Base-by-base conservation (phyloP, 345 rosid species). In the Eutrema heterophyllum region DNA sequence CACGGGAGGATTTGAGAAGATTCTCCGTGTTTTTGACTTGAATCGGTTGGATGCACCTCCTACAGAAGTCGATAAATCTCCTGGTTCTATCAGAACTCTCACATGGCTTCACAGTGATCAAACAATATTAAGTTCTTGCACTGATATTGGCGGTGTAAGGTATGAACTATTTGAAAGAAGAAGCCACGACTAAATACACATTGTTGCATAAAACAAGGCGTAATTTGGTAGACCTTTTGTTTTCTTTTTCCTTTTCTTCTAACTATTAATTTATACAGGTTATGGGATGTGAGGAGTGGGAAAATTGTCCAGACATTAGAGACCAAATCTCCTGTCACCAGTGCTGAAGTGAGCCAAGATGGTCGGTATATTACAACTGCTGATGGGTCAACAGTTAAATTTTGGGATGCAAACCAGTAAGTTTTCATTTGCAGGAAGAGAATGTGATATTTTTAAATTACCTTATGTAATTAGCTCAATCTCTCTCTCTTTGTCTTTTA, bases 401-500 rank as follows among this genome's bases (percentile, higher is more conserved):
- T 95, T 75, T 95, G 97, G 97, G 99, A 95, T 57, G 97, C 99
- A 8, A 95, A 95, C 79, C 97, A 92, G 99, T 95, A 83, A 85
- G 97, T 86, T 71, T 30, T 77, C 45, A 16, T 21, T 55, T 30
- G 12, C 12, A 11, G 2, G 54, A 45, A 56, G 16, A 53, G 10
- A 45, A 38, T 36, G 30, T 0, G 2, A 45, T 66, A 0, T 13
- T 2, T 9, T 11, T 18, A 30, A 6, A 2, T 8, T 48, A 48
- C 26, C n/a, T 62, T 62, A 15, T 55, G 53, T 21, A 14, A 15
- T 9, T 46, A 51, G 14, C 51, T 61, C 49, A 49, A 21, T 3
- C 41, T 56, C 35, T 53, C 18, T 57, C 30, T 24, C 18, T 40
- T 30, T 52, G 38, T 21, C 16, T 9, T 13, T 33, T 44, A 27